Conservation (phyloP, 1,139 yeast species). For the Meyerozyma athensensis region DNA sequence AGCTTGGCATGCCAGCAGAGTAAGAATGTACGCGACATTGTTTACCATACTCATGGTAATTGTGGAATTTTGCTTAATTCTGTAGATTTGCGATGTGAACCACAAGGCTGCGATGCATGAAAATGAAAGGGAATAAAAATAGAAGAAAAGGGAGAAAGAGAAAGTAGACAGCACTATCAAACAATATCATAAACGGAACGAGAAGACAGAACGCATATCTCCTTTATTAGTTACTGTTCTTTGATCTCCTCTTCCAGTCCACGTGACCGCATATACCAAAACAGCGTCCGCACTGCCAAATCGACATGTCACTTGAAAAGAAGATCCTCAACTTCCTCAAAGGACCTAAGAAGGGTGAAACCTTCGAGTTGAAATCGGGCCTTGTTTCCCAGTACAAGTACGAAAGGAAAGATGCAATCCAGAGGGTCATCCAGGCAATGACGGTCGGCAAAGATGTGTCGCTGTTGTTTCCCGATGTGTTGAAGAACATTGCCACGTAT, state of each 20-base stretch:
- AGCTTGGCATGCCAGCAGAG: not conserved
- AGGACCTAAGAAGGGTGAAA: constrained; percentile 62
- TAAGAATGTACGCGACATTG: not conserved
- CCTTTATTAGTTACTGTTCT: not conserved
- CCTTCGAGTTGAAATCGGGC: constrained; percentile 83
- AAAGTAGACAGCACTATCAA: no score
- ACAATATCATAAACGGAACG: no score
- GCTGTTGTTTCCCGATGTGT: constrained; percentile 88
- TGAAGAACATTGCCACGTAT: constrained; percentile 94
- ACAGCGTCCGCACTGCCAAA: constrained; percentile 1
- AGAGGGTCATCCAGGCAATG: constrained; percentile 96
- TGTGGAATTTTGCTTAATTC: not conserved
- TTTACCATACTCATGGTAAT: not conserved
- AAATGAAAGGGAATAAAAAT: not conserved
- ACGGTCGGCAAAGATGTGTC: constrained; percentile 98
- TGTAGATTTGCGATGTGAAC: not conserved
- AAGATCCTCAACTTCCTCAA: constrained; percentile 41
- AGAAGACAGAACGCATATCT: no score
- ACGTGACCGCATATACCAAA: not conserved
- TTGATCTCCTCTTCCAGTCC: not conserved
- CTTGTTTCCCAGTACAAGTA: constrained; percentile 92
- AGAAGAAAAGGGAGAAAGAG: not conserved
- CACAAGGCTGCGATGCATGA: no score
- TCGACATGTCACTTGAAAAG: constrained; percentile 38
- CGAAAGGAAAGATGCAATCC: constrained; percentile 94